These are phyloP conservation scores for Boletus edulis DNA, from an alignment of 768 basidiomycete genomes.

Conservation along the genomic window DNA sequence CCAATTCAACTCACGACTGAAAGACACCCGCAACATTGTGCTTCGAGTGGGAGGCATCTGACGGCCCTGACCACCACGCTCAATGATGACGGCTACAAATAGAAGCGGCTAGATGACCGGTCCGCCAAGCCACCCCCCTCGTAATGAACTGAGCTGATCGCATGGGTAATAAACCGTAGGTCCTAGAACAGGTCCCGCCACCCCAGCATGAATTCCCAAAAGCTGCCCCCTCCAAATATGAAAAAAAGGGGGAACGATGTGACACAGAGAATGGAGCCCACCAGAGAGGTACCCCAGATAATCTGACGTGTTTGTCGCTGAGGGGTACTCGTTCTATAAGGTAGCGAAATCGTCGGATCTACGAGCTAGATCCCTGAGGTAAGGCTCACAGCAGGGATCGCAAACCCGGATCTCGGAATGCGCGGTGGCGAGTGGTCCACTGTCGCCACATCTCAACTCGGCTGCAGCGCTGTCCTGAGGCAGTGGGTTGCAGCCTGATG, in stretches of 20 bases:
- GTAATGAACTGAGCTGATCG: slow-evolving; percentile 21
- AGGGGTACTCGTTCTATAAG: not conserved
- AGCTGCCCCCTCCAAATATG: not conserved
- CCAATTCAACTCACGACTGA: not conserved
- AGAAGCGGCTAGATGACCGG: slow-evolving; percentile 14
- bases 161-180: slow-evolving; percentile 11
- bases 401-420: slow-evolving; percentile 17
- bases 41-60: not conserved
- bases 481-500: slow-evolving; percentile 4
- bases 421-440: slow-evolving; percentile 6
- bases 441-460: slow-evolving; percentile 12
- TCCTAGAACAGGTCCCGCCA: slow-evolving; percentile 4
- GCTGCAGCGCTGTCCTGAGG: slow-evolving; percentile 7
- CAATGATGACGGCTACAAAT: slow-evolving; percentile 10
- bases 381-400: slow-evolving; percentile 10
- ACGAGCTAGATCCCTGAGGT: slow-evolving; percentile 10
- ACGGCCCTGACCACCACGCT: slow-evolving; percentile 10
- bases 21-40: not conserved
- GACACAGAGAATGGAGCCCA: slow-evolving; percentile 20
- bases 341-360: slow-evolving; percentile 19
- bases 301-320: slow-evolving; percentile 1
- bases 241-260: slow-evolving; percentile 1
- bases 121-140: slow-evolving; percentile 16
- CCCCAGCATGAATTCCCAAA: not conserved
- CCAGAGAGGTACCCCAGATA: slow-evolving; percentile 17